Evolutionary conservation across 768 basidiomycete species (phyloP), one percentile per base, ranked within the genome.

Genomic region (Gymnopilus dilepis): DNA sequence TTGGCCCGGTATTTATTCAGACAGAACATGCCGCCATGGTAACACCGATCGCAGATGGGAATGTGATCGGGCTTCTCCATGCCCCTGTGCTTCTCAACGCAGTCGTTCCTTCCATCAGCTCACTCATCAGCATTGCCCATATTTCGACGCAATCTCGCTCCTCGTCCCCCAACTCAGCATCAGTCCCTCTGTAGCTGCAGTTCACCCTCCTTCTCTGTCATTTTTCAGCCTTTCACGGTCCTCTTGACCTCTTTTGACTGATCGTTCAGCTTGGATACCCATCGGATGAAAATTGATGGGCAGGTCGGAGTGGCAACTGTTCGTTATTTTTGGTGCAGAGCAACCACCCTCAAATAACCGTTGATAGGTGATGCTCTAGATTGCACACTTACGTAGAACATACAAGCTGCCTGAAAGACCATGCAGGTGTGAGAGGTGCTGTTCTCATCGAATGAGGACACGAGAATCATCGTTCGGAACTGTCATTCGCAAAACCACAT

Each of bases 1-100:
- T 30, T 37, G 37, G 26, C 51, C 43, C 45, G 53, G 58, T 57
- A 69, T 74, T 73, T 74, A 74, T 69, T 67, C 56, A 58, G 26
- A 43, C 43, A 65, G 42, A 60, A 60, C 61, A 61, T 61, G 52
- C 64, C 64, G 56, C 72, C 77, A 78, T 78, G 74, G 76, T 67
- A 75, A 78, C 77, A 67, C 55, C 55, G 66, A 68, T 73, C 68
- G 69, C 62, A 60, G 60, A 65, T 65, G 61, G 57, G 37, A 64
- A 67, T 53, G 4, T 63, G 66, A 66, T 69, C 50, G 21, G 47
- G 65, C 47, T 62, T 60, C 34, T 37, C 11, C 34, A 63, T 66
- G 51, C 43, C 55, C 33, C 58, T 61, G 47, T 65, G 63, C 64
- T 59, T 66, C 66, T 42, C 38, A 31, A 34, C 45, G 34, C 33